A percentile compares a stretch with the other conserved stretches of the same genome.
Conservation (phyloP, 2,329 filamentous ascomycete genomes). For the Fusarium denticulatum region DNA sequence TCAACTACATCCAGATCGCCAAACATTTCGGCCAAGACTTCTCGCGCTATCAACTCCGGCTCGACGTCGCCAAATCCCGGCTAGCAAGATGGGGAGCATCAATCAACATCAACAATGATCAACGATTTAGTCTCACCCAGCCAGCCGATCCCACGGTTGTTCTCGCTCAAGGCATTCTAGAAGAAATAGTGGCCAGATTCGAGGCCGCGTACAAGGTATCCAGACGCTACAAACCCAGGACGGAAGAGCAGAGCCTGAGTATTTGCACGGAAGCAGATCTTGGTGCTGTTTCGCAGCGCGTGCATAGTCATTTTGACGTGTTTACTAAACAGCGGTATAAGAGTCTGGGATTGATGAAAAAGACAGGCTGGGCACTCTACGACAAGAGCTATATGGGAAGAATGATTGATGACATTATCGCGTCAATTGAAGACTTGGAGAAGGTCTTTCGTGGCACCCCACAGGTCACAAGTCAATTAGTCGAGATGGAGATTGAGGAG, state of each 20-base stretch:
- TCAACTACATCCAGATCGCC: constrained; percentile 53
- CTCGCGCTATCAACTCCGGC: constrained; percentile 46
- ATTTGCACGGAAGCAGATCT: background rate
- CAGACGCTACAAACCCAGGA: accelerated
- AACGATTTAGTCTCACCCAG: constrained; percentile 16
- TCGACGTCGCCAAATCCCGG: constrained; percentile 45
- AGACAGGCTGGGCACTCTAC: constrained; percentile 11
- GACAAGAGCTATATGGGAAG: constrained; percentile 27
- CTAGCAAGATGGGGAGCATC: constrained; percentile 50
- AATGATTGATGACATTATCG: constrained; percentile 35
- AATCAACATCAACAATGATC: constrained; percentile 44
- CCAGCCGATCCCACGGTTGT: background rate
- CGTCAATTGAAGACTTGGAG: constrained; percentile 42
- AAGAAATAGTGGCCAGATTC: background rate
- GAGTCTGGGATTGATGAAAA: background rate
- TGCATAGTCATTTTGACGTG: background rate
- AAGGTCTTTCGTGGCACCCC: background rate
- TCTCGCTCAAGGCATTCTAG: accelerated
- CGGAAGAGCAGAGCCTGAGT: accelerated
- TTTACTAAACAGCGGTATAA: background rate
- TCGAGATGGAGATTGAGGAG: background rate
- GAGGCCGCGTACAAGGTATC: background rate
- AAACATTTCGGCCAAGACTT: constrained; percentile 48
- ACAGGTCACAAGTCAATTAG: background rate
- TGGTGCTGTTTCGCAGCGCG: accelerated